Evolutionary conservation across 352 stramenopile species (phyloP).

Genomic region (Globisporangium viniferum): DNA sequence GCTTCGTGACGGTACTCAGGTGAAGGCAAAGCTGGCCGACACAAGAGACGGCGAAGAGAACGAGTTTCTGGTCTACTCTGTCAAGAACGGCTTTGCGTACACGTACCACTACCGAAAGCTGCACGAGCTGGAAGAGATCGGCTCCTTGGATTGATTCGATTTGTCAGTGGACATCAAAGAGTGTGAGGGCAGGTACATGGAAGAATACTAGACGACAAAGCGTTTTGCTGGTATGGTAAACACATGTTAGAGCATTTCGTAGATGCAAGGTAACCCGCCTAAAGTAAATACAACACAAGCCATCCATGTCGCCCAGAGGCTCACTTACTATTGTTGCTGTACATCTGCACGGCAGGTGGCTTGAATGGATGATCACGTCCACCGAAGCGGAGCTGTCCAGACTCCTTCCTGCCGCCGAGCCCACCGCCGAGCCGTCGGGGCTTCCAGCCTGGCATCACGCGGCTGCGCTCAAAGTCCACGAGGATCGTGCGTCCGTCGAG

Average conservation of each 20-base stretch:
- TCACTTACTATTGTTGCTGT: not conserved
- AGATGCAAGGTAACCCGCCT: too few relatives aligned
- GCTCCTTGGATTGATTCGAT: too few relatives aligned
- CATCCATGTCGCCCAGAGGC: too few relatives aligned
- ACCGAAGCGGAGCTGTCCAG: conserved; percentile 78
- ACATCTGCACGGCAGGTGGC: conserved; percentile 19
- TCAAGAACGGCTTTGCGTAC: conserved; percentile 63
- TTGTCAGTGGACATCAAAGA: too few relatives aligned
- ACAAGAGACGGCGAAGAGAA: conserved; percentile 20
- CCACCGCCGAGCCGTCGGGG: conserved; percentile 72
- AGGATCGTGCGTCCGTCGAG: conserved; percentile 65
- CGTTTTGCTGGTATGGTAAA: too few relatives aligned
- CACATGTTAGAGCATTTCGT: too few relatives aligned
- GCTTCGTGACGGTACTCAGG: conserved; percentile 49
- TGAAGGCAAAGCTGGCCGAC: conserved; percentile 55
- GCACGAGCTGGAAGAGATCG: conserved; percentile 2
- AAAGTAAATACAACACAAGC: too few relatives aligned
- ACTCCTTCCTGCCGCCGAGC: conserved; percentile 76
- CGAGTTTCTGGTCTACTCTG: conserved; percentile 59
- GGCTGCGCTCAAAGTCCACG: conserved; percentile 74
- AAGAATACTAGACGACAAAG: too few relatives aligned
- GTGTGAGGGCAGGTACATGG: too few relatives aligned
- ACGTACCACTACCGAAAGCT: conserved; percentile 32
- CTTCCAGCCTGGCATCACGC: conserved; percentile 82
- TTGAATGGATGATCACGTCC: conserved; percentile 73